Evolutionary conservation across 192 early-diverging fungal genomes (phyloP), one percentile per base, ranked within the genome.

Genomic region (Coemansia sp.): DNA sequence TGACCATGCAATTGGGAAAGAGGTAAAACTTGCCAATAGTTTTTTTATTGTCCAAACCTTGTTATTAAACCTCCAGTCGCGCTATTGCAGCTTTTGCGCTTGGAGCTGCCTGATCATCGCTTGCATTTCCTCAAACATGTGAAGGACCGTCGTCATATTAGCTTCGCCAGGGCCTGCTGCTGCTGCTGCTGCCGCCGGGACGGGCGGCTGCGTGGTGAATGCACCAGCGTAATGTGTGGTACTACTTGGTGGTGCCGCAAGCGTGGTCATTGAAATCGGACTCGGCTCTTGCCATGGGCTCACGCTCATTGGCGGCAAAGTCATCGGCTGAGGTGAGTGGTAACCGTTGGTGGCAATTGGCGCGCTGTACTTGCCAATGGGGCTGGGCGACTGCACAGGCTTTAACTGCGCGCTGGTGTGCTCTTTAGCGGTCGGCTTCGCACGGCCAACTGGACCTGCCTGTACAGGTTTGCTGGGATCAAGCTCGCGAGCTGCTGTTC

Each of bases 91-190:
- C 57, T 57, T 59, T 40, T 77, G 70, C 23, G 57, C 39, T 44
- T 79, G 72, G 42, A 79, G 53, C 33, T 70, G 68, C 10, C 77
- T 62, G 57, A 79, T 61, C 72, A 79, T 63, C 59, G 63, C 39
- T 28, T 79, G 72, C 68, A 70, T 79, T 32, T 79, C 77, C 30
- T 73, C 67, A 38, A 79, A 74, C 68, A 67, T 74, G 11, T 63
- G 67, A 63, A 79, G 44, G n/a, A 79, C 72, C 33, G 37, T 21
- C 17, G 62, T 47, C 68, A 80, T 75, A 35, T 62, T 66, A 6
- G 68, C 64, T 3, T 68, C 58, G 10, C 55, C 65, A 17, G 21
- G 19, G 26, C 13, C 10, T 23, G 50, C 23, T 5, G 40, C 42
- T 28, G 14, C 30, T 28, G 14, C 30, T 44, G 44, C 46, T 13